Evolutionary conservation across 78 protist species (phyloP).

Genomic region (Neovahlkampfia damariscottae): DNA sequence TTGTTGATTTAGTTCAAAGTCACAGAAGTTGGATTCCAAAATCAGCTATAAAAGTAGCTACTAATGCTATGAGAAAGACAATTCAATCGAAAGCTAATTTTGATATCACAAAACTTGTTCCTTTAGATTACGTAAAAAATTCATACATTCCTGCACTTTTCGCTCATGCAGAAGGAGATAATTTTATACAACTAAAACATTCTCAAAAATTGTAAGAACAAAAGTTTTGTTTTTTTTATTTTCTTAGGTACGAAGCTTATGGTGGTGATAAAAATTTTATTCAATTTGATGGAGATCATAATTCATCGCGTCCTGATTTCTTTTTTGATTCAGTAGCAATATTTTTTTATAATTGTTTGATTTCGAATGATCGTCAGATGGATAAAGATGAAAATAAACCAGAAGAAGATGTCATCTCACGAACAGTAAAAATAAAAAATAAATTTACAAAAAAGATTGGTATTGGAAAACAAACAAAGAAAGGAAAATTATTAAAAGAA

Average conservation of each 20-base stretch:
- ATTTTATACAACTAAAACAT: background rate
- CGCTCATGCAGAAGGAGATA: conserved; percentile 20
- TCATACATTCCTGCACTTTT: conserved; percentile 18
- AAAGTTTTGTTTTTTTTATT: no score
- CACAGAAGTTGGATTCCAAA: conserved; percentile 15
- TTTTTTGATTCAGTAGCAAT: conserved; percentile 4
- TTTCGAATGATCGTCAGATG: background rate
- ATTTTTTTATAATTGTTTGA: conserved; percentile 7
- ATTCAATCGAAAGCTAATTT: background rate
- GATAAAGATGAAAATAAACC: no score
- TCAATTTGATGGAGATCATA: conserved; percentile 27
- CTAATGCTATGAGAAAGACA: background rate
- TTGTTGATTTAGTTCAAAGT: conserved; percentile 5
- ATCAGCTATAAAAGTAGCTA: background rate
- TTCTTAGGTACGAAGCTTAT: no score
- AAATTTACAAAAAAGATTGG: no score
- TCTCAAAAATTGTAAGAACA: background rate
- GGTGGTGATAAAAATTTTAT: conserved; percentile 7
- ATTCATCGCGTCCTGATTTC: conserved; percentile 4
- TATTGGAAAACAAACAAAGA: no score
- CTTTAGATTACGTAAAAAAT: background rate
- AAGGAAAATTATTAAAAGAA: no score
- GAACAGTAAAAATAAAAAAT: no score
- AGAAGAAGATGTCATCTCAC: no score
- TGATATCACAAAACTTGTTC: conserved; percentile 8